These are phyloP conservation scores for Acer campestre DNA, from an alignment of 345 rosid species.

Conservation along the genomic window DNA sequence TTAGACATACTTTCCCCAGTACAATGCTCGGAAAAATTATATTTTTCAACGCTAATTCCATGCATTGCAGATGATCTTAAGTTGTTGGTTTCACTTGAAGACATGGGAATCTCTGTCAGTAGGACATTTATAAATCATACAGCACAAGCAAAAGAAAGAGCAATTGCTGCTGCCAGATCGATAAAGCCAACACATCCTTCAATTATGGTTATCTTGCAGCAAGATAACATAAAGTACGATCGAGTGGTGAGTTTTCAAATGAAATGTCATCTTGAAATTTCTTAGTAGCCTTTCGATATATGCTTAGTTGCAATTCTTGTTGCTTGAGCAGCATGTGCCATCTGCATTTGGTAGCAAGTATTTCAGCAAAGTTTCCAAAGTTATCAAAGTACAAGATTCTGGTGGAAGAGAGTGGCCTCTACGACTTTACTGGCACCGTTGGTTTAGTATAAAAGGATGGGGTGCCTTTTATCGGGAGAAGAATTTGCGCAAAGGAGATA, in stretches of 20 bases:
- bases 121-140: slow-evolving; percentile 5
- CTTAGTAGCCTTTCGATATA: not conserved
- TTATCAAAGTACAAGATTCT: not conserved
- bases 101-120: slow-evolving; percentile 13
- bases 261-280: not conserved
- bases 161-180: not conserved
- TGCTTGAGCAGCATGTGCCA: not conserved
- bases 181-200: slow-evolving; percentile 25
- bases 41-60: not conserved
- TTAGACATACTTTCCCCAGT: not conserved
- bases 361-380: not conserved
- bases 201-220: slow-evolving; percentile 37
- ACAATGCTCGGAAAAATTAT: not conserved
- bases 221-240: not conserved
- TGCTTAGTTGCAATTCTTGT: not conserved
- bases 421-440: not conserved
- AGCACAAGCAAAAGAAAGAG: slow-evolving; percentile 32
- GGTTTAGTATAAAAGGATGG: not conserved
- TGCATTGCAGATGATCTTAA: not conserved
- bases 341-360: not conserved
- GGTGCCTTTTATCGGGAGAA: not conserved
- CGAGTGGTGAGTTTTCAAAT: not conserved
- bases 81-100: not conserved
- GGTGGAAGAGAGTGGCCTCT: not conserved
- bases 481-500: not conserved